Evolutionary conservation across 2,329 filamentous ascomycete species (phyloP).

Genomic region (Colletotrichum falcatum): DNA sequence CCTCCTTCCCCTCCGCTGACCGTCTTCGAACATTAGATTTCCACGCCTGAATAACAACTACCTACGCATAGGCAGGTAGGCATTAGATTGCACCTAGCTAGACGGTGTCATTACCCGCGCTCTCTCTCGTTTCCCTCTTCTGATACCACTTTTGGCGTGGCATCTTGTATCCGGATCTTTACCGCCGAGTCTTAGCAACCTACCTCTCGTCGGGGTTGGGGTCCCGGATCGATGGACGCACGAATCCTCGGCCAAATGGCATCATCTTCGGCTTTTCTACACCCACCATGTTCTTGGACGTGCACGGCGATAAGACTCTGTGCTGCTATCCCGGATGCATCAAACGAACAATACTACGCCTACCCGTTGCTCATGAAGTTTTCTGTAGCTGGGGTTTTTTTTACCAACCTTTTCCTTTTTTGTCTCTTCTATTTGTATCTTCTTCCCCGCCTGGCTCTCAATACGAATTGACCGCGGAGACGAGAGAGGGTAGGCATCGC

Average conservation of each 20-base stretch:
- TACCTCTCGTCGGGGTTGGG: not conserved
- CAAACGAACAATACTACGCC: conserved; percentile 10
- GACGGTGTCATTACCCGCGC: conserved; percentile 7
- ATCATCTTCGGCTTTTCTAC: conserved; percentile 33
- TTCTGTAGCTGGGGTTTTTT: no score
- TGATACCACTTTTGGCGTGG: not conserved
- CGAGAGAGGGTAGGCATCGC: not conserved
- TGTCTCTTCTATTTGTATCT: not conserved
- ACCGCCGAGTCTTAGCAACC: conserved; percentile 23
- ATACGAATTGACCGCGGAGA: not conserved
- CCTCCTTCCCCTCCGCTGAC: not conserved
- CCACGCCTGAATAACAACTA: not conserved
- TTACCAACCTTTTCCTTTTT: no score
- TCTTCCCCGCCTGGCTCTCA: not conserved
- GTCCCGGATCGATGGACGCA: conserved; percentile 17
- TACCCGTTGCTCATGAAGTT: not conserved
- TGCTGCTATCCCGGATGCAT: conserved; percentile 34
- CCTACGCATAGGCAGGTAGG: no score
- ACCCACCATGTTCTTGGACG: not conserved
- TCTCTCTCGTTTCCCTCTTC: conserved; percentile 20
- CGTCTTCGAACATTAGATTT: not conserved
- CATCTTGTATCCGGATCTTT: conserved; percentile 29
- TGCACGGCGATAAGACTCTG: conserved; percentile 35
- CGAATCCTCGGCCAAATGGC: conserved; percentile 38
- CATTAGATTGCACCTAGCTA: not conserved